Base-by-base conservation (phyloP, 176 grass and related monocot genomes). In the Paspalum notatum region DNA sequence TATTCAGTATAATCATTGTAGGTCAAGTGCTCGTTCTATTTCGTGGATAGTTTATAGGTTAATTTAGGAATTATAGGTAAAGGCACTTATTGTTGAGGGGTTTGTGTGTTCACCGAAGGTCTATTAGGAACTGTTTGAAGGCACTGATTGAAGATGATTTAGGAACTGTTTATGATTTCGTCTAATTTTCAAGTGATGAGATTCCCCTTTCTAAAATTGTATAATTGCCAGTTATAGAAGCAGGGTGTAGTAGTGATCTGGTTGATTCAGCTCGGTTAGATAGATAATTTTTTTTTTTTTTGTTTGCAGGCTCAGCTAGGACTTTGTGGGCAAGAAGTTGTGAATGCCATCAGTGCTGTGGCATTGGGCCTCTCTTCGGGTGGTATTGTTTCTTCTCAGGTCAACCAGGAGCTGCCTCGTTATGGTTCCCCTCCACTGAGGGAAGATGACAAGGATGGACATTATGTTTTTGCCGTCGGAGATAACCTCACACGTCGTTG, bases 391-490 rank as follows among this genome's bases (percentile, higher is more conserved):
- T 85, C 85, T 57, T 85, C 88, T 60, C 81, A 85, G 72, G 81
- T 42, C 62, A 57, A 74, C 12, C 85, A 94, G 71, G 83, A 68
- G 39, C 40, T 84, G 76, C 48, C 60, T 72, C 83, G 74, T 58
- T 58, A 83, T 20, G 78, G 74, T 53, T 95, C 90, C 12, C 92
- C 96, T 71, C 92, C 96, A 63, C 61, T 86, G 52, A 99, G 96
- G 79, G 92, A 78, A 81, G 96, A 98, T 84, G 96, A 98, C 86
- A 93, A 90, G 61, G 92, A 99, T 89, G 96, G 96, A 0, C 92
- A 95, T 60, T 99, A 91, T 84, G 90, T 93, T 82, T 99, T 99
- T 86, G 88, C 89, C 42, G 74, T 99, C 68, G 96, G 96, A 83
- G 96, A 99, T 85, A 93, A 93, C 63, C 90, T 99, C 21, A 98